Conservation (phyloP, 768 basidiomycete species). For the Agrocybe praecox region DNA sequence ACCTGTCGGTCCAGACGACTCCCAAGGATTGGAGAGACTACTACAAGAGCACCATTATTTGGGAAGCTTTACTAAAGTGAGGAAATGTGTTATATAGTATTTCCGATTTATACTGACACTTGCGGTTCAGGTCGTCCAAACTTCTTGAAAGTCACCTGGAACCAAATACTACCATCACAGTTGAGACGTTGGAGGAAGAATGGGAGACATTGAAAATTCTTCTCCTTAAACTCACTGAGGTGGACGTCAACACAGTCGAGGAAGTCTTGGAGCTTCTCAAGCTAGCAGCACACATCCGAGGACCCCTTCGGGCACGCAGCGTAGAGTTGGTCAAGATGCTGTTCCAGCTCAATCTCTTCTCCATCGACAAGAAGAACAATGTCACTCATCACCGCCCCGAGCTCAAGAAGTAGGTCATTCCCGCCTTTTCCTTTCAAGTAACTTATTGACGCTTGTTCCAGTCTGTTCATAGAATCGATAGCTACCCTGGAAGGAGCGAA, state of each 20-base stretch:
- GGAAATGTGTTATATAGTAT: no score
- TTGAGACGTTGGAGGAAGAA: conserved; percentile 8
- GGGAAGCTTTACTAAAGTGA: conserved; percentile 13
- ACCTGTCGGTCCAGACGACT: conserved; percentile 2
- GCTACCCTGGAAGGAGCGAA: conserved; percentile 3
- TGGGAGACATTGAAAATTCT: conserved; percentile 7
- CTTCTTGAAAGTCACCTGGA: neutral
- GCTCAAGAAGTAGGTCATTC: conserved; percentile 5
- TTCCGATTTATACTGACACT: no score
- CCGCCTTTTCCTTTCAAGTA: neutral
- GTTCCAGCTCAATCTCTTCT: conserved; percentile 13
- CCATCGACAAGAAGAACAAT: conserved; percentile 1
- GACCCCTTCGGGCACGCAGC: conserved; percentile 22
- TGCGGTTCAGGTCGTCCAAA: neutral
- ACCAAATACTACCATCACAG: neutral
- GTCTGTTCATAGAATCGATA: conserved; percentile 5
- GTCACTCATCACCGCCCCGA: neutral
- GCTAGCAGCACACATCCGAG: conserved; percentile 15
- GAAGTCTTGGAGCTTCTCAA: conserved; percentile 20
- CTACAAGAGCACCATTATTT: conserved; percentile 11
- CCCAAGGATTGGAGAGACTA: conserved; percentile 7
- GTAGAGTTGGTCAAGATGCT: conserved; percentile 21
- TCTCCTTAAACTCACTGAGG: conserved; percentile 8
- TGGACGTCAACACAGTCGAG: conserved; percentile 4
- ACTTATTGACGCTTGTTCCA: neutral